Conservation (phyloP, 2,329 filamentous ascomycete species). For the Exophiala sp. region DNA sequence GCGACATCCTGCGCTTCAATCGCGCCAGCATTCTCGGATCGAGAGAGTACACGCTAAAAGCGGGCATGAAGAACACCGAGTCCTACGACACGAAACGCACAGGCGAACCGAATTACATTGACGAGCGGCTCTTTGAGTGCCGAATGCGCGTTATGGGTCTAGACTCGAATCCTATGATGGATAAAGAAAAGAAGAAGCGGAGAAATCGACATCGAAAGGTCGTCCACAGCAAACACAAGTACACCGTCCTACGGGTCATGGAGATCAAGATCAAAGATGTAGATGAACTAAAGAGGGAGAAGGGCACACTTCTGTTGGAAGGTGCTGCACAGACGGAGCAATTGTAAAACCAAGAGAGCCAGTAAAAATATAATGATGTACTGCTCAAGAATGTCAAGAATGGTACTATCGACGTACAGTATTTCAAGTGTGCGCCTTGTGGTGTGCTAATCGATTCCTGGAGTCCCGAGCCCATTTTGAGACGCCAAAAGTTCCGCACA, state of each 20-base stretch:
- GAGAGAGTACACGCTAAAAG: slow-evolving; percentile 85
- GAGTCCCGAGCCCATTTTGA: no score
- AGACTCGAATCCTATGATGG: slow-evolving; percentile 66
- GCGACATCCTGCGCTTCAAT: slow-evolving; percentile 84
- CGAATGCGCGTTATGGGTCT: slow-evolving; percentile 79
- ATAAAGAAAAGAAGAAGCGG: slow-evolving; percentile 61
- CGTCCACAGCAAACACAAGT: slow-evolving; percentile 85
- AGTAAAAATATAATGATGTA: no score
- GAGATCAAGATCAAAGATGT: slow-evolving; percentile 67
- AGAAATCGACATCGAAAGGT: slow-evolving; percentile 64
- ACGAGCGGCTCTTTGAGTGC: slow-evolving; percentile 80
- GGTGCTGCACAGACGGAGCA: neutral
- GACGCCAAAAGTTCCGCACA: no score
- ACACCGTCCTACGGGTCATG: slow-evolving; percentile 79
- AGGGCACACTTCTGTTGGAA: slow-evolving; percentile 34
- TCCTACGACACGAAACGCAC: slow-evolving; percentile 25
- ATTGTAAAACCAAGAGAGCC: no score
- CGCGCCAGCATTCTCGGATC: slow-evolving; percentile 78
- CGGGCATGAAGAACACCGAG: slow-evolving; percentile 48
- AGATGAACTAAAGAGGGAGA: slow-evolving; percentile 51
- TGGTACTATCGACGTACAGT: no score
- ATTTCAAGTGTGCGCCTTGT: no score
- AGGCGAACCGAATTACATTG: slow-evolving; percentile 56
- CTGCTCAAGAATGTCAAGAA: no score
- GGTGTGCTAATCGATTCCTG: no score